Evolutionary conservation across 805 yeast species (phyloP), one percentile per base, ranked within the genome.

Genomic region (Myxozyma lipomycoides): DNA sequence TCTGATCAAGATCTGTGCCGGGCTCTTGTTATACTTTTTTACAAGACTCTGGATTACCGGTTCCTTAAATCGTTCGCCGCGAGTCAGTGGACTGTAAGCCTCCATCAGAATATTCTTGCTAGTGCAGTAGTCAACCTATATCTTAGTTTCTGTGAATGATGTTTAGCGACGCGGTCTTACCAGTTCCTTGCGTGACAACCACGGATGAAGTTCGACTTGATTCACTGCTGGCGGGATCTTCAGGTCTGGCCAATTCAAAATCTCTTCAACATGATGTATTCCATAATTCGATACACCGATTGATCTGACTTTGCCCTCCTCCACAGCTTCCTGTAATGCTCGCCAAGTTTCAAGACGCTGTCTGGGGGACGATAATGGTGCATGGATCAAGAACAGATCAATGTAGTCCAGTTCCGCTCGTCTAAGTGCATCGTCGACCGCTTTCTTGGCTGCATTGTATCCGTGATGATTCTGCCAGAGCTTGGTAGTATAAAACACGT

Each of bases 401-500:
- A 86, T 84, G 62, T 85, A 86, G n/a, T 73, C 77, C 43, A 86
- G 66, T 1, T 67, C 72, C 4, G 82, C 84, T 43, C 74, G 70
- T 3, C 66, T 66, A 39, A 84, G 62, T 55, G 86, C 80, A 18
- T 70, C 74, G 34, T 72, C 68, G 51, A 86, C 80, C 15, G 87
- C 91, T 3, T 49, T 51, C 47, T 75, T 75, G 15, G 93, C 83
- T 19, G 71, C 68, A 0, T 67, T 64, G 62, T 82, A 81, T 0
- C 86, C 86, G 52, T 78, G 78, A 55, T 80, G 78, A 40, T 74
- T 72, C 60, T 83, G 79, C 91, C 91, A 84, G 19, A 85, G 63
- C 63, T 86, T 86, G 3, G 93, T 82, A 7, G 88, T 82, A 67
- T 84, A 79, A 54, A 73, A 76, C 7, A 81, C 76, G 25, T 78